Base-by-base conservation (phyloP, 805 yeast species). In the Monosporozyma unispora region DNA sequence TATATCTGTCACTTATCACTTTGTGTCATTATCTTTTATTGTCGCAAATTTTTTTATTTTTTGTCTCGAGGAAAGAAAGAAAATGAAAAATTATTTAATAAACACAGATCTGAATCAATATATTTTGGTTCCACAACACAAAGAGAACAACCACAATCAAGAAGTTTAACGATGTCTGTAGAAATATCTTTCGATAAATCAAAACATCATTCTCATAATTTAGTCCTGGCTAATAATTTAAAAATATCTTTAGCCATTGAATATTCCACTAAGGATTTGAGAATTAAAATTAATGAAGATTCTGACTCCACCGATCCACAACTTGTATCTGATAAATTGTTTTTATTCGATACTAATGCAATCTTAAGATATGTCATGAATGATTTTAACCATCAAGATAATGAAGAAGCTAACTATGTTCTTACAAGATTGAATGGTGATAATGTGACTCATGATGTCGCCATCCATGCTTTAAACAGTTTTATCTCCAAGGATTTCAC, bases 261-360 rank as follows among this genome's bases (percentile, higher is more conserved):
- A 48, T 57, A 55, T 46, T 59, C 64, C 29, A 48, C 57, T 2
- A 57, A 55, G 29, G 61, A 55, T 38, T 44, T 57, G 5, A 62
- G 61, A 48, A 33, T 60, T 4, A 49, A 53, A 14, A 50, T 62
- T 11, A 46, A 56, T 48, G 57, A 55, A 18, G 42, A 38, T 38
- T 38, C 41, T 23, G 56, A 53, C 2, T 29, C 61, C 9, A 58
- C 55, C 46, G 61, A 61, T 39, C 54, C 64, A 37, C 62, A 59
- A 47, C 55, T 69, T 42, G 35, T 60, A 38, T 51, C 53, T 4
- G 56, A 60, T n/a, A 68, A 64, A 4, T 51, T 44, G 14, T 29
- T 54, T 1, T 71, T 84, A 53, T 67, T 72, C 50, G 87, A 84
- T 63, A 72, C 87, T 19, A 82, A 84, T 60, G 81, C 93, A 19